These are phyloP conservation scores for Diplosphaera chodatii DNA, from an alignment of 139 green algal genomes.

Conservation along the genomic window DNA sequence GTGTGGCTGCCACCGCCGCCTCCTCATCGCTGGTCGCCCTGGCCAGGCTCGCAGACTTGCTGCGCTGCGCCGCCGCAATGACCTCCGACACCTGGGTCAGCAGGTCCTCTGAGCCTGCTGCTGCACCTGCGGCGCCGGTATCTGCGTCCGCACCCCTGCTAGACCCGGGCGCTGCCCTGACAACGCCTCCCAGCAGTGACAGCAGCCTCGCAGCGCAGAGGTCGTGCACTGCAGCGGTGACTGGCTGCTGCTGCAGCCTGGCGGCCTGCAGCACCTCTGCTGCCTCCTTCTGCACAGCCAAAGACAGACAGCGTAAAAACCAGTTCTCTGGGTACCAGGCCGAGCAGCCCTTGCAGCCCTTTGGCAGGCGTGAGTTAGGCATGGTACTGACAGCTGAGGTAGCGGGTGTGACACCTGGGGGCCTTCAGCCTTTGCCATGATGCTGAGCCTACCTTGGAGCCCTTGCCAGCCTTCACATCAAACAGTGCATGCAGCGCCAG, in stretches of 20 bases:
- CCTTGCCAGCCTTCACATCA: slow-evolving; percentile 7
- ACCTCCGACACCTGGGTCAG: slow-evolving; percentile 10
- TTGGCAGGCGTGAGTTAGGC: no score
- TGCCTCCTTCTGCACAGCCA: slow-evolving; percentile 3
- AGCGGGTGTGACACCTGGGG: no score
- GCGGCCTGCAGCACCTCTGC: slow-evolving; percentile 2
- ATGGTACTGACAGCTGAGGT: no score
- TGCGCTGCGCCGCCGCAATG: slow-evolving; percentile 1
- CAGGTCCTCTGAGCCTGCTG: slow-evolving; percentile 12
- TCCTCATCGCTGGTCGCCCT: neutral
- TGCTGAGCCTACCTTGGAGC: slow-evolving; percentile 31
- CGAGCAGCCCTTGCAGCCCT: no score
- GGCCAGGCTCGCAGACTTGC: neutral
- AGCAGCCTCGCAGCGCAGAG: slow-evolving; percentile 46
- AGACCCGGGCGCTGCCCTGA: neutral
- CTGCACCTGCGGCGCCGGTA: neutral
- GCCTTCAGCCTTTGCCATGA: no score
- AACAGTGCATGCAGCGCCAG: slow-evolving; percentile 53
- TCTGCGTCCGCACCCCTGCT: neutral
- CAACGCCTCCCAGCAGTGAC: slow-evolving; percentile 16
- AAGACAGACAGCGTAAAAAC: no score
- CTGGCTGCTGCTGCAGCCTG: slow-evolving; percentile 1
- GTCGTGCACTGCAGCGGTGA: slow-evolving; percentile 22
- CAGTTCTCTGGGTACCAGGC: no score
- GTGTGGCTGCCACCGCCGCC: neutral